A percentile compares a stretch with the other conserved stretches of the same genome.
phyloP scores from a whole-genome alignment of 139 green algal species.

The Coelastrella sp. region DNA sequence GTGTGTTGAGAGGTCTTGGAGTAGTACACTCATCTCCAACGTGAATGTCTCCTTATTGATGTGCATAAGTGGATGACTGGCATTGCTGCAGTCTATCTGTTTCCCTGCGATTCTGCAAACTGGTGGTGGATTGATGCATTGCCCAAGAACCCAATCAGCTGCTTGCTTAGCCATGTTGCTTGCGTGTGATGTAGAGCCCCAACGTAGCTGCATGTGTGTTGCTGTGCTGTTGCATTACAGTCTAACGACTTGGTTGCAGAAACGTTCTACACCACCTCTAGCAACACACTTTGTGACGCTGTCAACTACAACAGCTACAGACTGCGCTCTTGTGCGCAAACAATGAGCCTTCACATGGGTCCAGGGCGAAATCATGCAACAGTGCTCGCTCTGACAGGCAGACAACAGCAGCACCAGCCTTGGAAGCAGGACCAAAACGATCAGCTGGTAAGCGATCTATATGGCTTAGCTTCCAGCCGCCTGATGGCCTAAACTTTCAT shows the following conservation, averaged over 20 bases:
- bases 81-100: too few relatives aligned
- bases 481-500: too few relatives aligned
- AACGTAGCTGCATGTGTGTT: too few relatives aligned
- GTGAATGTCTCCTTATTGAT: too few relatives aligned
- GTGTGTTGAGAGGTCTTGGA: not conserved
- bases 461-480: not conserved
- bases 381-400: not conserved
- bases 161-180: too few relatives aligned
- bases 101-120: too few relatives aligned
- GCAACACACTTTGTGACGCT: constrained; percentile 22
- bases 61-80: too few relatives aligned
- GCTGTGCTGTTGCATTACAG: too few relatives aligned
- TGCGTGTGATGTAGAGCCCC: too few relatives aligned
- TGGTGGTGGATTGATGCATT: too few relatives aligned
- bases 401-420: not conserved
- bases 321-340: not conserved
- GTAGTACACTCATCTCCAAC: not conserved
- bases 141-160: too few relatives aligned
- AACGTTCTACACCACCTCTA: not conserved
- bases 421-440: not conserved
- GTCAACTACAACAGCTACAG: constrained; percentile 40
- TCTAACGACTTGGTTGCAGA: constrained; percentile 39
- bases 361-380: constrained; percentile 21
- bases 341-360: constrained; percentile 23
- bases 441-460: not conserved